These are phyloP conservation scores for Arachnomyces sp. DNA, from an alignment of 2,329 filamentous ascomycete genomes.

Conservation along the genomic window DNA sequence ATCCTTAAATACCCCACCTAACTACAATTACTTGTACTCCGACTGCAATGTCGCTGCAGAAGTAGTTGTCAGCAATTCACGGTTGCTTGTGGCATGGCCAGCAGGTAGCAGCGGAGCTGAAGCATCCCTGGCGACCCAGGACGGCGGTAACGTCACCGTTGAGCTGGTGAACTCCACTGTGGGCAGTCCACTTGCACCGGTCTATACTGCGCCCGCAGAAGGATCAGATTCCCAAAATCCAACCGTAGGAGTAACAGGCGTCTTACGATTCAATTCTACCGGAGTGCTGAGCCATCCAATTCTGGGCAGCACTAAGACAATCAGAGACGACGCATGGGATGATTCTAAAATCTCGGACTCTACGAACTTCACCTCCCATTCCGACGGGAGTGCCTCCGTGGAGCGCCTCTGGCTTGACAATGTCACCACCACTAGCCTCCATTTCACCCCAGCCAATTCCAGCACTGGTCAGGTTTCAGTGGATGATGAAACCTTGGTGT, in stretches of 20 bases:
- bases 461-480: conserved; percentile 29
- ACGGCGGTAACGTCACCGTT: conserved; percentile 48
- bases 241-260: conserved; percentile 47
- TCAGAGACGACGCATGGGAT: conserved; percentile 57
- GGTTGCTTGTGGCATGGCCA: conserved; percentile 58
- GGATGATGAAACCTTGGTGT: conserved; percentile 37
- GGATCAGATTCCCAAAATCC: conserved; percentile 26
- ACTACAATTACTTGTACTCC: conserved; percentile 60
- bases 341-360: conserved; percentile 49
- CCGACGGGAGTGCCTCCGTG: conserved; percentile 41
- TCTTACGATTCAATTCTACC: conserved; percentile 51
- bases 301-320: conserved; percentile 55
- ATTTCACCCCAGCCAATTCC: conserved; percentile 33
- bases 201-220: conserved; percentile 29
- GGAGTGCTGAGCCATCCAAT: conserved; percentile 50
- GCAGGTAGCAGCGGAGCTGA: conserved; percentile 57
- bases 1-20: conserved; percentile 50
- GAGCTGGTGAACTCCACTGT: conserved; percentile 44
- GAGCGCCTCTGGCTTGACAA: conserved; percentile 57
- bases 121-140: conserved; percentile 49
- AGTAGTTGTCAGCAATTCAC: conserved; percentile 53
- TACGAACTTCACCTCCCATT: conserved; percentile 34
- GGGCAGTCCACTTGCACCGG: conserved; percentile 40
- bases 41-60: conserved; percentile 55
- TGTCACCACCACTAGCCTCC: conserved; percentile 48